Base-by-base conservation (phyloP, 495 filamentous ascomycete species). In the Penicillium lividum region DNA sequence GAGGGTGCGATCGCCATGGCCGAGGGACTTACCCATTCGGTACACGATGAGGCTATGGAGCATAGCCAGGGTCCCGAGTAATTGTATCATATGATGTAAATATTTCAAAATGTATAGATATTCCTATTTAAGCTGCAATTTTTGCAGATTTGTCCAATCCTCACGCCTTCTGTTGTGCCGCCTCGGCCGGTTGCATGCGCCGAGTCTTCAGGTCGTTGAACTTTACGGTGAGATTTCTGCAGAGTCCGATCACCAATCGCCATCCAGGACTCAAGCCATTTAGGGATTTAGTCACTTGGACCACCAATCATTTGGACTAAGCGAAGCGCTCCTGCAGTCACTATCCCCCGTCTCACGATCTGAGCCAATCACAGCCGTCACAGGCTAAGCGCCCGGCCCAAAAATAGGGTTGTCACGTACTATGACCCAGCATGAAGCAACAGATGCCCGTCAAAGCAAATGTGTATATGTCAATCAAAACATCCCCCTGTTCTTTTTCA, bases 1-100 rank as follows among this genome's bases (percentile, higher is more conserved):
- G 83, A 92, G 58, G 91, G 91, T 1, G 94, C 94, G 18, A 91
- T 97, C 60, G 77, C 74, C 4, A 91, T 90, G 86, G 88, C 87
- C 1, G 85, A 89, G 43, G 84, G 80, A 31, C 73, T 96, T 4
- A 75, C 66, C 42, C 60, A 70, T 44, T 68, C 65, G 25, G 61
- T 73, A 3, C 68, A 76, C 51, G 67, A 71, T 34, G 71, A 73
- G 56, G 68, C 68, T 57, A 47, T 54, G 53, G 68, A 61, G 29
- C 60, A 63, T 29, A 56, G 42, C 29, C 59, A 52, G 18, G 47
- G 42, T 16, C 45, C 49, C 50, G 53, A 61, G 16, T 62, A 49
- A 66, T 7, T 76, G 66, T 73, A 72, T 56, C 40, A 60, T 65
- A 61, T 54, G 22, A 65, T 72, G 66, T 72, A 70, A 64, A 73